Base-by-base conservation (phyloP, 306 rosid species). In the Prunus padus region DNA sequence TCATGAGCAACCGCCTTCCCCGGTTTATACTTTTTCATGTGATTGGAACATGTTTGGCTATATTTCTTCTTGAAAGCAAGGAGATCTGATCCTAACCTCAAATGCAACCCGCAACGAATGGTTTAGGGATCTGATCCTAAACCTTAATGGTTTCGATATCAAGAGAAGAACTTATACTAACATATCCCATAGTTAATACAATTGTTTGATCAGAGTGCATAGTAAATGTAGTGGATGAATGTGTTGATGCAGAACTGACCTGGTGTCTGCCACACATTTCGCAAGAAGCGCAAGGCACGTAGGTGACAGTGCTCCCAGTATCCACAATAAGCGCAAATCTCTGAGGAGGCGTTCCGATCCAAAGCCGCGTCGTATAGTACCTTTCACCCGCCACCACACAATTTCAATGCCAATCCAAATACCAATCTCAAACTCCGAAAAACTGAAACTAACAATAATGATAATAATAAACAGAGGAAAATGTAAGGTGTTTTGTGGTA, bases 271-370 rank as follows among this genome's bases (percentile, higher is more conserved):
- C 99, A 79, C 97, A 95, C 18, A 84, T 90, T 77, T 88, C 84
- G 72, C 99, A 95, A 64, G 86, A 83, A 8, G 96, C 83, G 75
- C 99, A 95, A 11, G 99, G 99, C 20, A 95, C 99, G 65, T 95
- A 95, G 37, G 99, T 95, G 33, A 95, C 97, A 47, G 97, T 87
- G 84, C 99, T 95, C 51, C 99, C 99, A 8, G 99, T 90, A 73
- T 95, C 99, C 55, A 95, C 99, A 72, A 95, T 95, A 13, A 95
- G 96, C 40, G 97, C 89, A 71, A 95, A 95, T 81, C 54, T 81
- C 84, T 95, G 99, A 19, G 97, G 97, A 57, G 97, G 99, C 72
- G 97, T 90, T 49, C 99, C 99, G 85, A 95, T 92, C 97, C 89
- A 92, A 45, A 95, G 90, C 86, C 91, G 86, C 56, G 97, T 90